phyloP scores from a whole-genome alignment of 2,329 filamentous ascomycete genomes.

The Gyromitra esculenta region DNA sequence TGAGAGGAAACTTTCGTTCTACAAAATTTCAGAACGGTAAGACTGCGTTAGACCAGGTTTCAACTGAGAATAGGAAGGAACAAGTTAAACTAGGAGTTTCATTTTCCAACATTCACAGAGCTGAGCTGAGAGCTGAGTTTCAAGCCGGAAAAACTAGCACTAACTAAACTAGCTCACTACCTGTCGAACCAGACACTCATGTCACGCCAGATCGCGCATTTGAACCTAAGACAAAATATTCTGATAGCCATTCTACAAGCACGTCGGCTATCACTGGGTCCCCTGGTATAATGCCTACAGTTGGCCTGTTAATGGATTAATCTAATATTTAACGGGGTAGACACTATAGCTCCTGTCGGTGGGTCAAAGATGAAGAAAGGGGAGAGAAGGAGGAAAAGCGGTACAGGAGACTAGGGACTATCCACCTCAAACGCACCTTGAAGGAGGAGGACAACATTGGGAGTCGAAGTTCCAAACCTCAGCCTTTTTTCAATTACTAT shows the following conservation, averaged over 20 bases:
- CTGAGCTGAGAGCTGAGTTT: not conserved
- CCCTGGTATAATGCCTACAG: not conserved
- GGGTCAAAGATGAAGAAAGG: conserved; percentile 1
- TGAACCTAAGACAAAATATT: not conserved
- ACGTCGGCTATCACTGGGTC: not conserved
- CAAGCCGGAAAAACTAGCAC: not conserved
- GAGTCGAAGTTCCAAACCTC: not conserved
- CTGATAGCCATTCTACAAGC: not conserved
- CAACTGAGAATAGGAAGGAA: not conserved
- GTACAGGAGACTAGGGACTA: not conserved
- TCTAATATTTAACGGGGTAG: not conserved
- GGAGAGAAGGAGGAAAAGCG: not conserved
- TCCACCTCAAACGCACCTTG: not conserved
- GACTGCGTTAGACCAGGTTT: not conserved
- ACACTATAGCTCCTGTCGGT: not conserved
- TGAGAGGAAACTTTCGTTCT: conserved; percentile 2
- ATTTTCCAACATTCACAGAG: not conserved
- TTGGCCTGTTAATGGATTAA: not conserved
- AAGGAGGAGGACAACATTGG: conserved; percentile 4
- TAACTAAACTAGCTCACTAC: not conserved
- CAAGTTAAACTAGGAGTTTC: not conserved
- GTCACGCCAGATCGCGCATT: no score
- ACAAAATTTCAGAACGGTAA: not conserved
- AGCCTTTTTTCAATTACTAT: not conserved
- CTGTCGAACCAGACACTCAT: no score